Base-by-base conservation (phyloP, 2,329 filamentous ascomycete genomes). In the Pyrenochaeta sp. region DNA sequence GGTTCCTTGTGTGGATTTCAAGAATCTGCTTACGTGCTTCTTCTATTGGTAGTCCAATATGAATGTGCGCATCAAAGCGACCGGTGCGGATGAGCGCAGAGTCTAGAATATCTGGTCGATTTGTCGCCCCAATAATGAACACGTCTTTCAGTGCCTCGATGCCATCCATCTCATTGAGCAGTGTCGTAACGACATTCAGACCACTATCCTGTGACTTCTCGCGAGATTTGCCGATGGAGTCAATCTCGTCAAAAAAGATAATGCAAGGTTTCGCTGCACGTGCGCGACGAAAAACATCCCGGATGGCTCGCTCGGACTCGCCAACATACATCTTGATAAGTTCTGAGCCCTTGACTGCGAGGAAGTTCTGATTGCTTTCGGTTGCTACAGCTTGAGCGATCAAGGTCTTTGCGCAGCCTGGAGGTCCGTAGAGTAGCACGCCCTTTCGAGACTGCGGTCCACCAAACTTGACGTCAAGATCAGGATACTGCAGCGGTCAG, bases 201-300 rank as follows among this genome's bases (percentile, higher is more conserved):
- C 89, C 86, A 27, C 82, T 82, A 13, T 85, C 75, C 30, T 74
- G 72, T 9, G 69, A 72, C 55, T 75, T 76, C 66, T 81, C 84
- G 80, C 89, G 71, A 77, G 82, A 82, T 34, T 84, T 83, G 37
- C 84, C 91, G 62, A 98, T 94, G 4, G 91, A 89, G 78, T 98
- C 93, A 68, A 98, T 95, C 77, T 98, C 93, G 75, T 98, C 93
- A 66, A 97, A 97, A 83, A 97, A 98, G 69, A 98, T 93, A 78
- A 97, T 94, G 74, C 91, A 93, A 0, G 94, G 94, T 50, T 89
- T 88, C 8, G 93, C 93, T n/a, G 90, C 89, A 42, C 91, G 85
- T 1, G 94, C 94, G 67, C 93, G 91, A 52, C 89, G 86, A 75
- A 98, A 97, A 1, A 97, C 87, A 54, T 92, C 90, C 37, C 94